Base-by-base conservation (phyloP, 805 yeast species). In the Candida maris region DNA sequence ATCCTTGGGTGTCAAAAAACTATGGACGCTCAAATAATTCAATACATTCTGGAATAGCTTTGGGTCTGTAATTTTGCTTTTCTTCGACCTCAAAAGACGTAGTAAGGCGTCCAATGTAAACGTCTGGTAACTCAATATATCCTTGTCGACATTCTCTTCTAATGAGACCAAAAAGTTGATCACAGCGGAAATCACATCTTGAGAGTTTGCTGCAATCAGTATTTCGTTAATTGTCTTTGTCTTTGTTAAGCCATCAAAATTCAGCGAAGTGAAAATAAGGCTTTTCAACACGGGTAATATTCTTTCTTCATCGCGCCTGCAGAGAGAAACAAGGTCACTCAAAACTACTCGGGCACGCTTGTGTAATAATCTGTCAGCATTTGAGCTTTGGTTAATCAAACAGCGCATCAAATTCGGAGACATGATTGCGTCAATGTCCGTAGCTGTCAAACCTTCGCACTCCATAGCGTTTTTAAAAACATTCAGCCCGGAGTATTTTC, bases 401-500 rank as follows among this genome's bases (percentile, higher is more conserved):
- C 84, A 73, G 53, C 95, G 71, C 64, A 81, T 57, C 20, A 89
- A 66, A 54, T 87, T 85, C 19, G 73, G 75, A 5, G 84, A 73
- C 54, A 83, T 70, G 2, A 81, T 24, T 6, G 26, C 12, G 12
- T 46, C 39, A 9, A 54, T 33, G 7, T 49, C 49, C 12, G 40
- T 17, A 22, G 37, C 24, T 1, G 51, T 33, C 18, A 57, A 29
- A 1, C 29, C 25, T 5, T 46, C 48, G 18, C 49, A 38, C 28
- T 58, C 53, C 5, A 80, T 54, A 37, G 78, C 68, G 34, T 69
- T 64, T 27, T 62, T 68, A 42, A 89, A 77, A 8, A 88, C 72
- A 48, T 84, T 84, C 49, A 89, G 77, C 0, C 96, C 97, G 74
- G 86, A 75, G 58, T 72, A 85, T 57, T 89, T 91, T 39, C 96